These are phyloP conservation scores for Pugionium cornutum DNA, from an alignment of 345 rosid species.

Conservation along the genomic window DNA sequence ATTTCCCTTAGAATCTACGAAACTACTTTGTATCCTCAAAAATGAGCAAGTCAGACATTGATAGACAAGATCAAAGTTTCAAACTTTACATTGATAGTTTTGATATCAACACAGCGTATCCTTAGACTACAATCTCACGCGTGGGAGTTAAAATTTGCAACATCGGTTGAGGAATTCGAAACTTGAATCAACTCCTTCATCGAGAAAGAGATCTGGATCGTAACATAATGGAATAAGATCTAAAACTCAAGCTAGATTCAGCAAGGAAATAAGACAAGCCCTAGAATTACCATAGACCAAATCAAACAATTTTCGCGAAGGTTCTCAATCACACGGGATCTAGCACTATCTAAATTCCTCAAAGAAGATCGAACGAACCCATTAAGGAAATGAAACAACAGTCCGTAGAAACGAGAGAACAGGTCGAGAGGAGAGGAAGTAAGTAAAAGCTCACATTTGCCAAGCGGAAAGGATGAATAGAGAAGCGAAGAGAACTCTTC, in stretches of 20 bases:
- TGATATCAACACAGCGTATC: neutral
- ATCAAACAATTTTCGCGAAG: constrained; percentile 7
- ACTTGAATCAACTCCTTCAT: neutral
- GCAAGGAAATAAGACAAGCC: constrained; percentile 1
- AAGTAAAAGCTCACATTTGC: constrained; percentile 56
- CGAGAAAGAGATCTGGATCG: constrained; percentile 18
- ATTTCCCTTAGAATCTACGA: neutral
- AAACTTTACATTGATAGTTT: constrained; percentile 11
- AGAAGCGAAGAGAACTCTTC: constrained; percentile 86
- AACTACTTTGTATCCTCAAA: neutral
- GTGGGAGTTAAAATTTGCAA: neutral
- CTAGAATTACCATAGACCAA: constrained; percentile 28
- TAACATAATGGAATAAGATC: neutral
- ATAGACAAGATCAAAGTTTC: constrained; percentile 9
- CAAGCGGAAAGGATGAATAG: constrained; percentile 88
- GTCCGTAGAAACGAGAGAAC: constrained; percentile 9
- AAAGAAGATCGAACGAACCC: neutral
- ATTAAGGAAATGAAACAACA: neutral
- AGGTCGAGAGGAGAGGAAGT: neutral
- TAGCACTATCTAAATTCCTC: neutral
- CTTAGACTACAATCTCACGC: neutral
- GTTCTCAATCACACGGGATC: constrained; percentile 26
- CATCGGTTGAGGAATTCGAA: neutral
- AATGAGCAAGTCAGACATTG: constrained; percentile 17
- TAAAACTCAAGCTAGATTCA: constrained; percentile 8